A percentile compares a stretch with the other conserved stretches of the same genome.
These are phyloP conservation scores for Pythium phragmiticola DNA, from an alignment of 352 stramenopile species.

Conservation along the genomic window DNA sequence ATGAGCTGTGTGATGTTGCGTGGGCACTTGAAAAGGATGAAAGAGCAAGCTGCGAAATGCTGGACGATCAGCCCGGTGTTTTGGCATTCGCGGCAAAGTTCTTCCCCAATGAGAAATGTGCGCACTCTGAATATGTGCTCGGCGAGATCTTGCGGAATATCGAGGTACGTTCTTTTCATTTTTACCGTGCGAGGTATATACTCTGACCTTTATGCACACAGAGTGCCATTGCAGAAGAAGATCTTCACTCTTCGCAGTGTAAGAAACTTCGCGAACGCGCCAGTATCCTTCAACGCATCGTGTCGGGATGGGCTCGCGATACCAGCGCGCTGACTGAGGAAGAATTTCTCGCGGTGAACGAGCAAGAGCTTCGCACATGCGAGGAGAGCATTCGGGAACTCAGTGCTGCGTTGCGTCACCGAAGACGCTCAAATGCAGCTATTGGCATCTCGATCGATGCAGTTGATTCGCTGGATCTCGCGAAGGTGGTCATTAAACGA, in stretches of 20 bases:
- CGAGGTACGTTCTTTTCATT: slow-evolving; percentile 33
- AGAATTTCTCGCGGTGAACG: slow-evolving; percentile 54
- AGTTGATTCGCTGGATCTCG: slow-evolving; percentile 40
- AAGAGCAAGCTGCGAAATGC: slow-evolving; percentile 10
- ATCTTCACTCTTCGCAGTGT: slow-evolving; percentile 38
- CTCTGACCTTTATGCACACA: slow-evolving; percentile 15
- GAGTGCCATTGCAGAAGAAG: slow-evolving; percentile 54
- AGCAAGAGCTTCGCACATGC: slow-evolving; percentile 48
- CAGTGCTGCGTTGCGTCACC: slow-evolving; percentile 35
- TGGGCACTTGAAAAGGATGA: slow-evolving; percentile 24
- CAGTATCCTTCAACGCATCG: slow-evolving; percentile 49
- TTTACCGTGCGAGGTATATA: not conserved
- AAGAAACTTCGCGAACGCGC: slow-evolving; percentile 53
- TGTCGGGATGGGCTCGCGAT: slow-evolving; percentile 23
- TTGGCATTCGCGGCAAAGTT: slow-evolving; percentile 17
- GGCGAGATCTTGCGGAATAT: slow-evolving; percentile 39
- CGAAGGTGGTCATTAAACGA: slow-evolving; percentile 47
- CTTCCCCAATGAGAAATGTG: slow-evolving; percentile 7
- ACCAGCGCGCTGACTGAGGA: slow-evolving; percentile 36
- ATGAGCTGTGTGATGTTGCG: slow-evolving; percentile 17
- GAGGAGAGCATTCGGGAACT: slow-evolving; percentile 66
- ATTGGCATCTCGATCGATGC: slow-evolving; percentile 35
- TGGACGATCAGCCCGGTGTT: slow-evolving; percentile 19
- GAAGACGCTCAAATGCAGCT: slow-evolving; percentile 10
- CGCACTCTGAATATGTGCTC: slow-evolving; percentile 21